A percentile compares a stretch with the other conserved stretches of the same genome.
These are phyloP conservation scores for Cyclotella cryptica DNA, from an alignment of 108 stramenopile genomes.

Conservation along the genomic window DNA sequence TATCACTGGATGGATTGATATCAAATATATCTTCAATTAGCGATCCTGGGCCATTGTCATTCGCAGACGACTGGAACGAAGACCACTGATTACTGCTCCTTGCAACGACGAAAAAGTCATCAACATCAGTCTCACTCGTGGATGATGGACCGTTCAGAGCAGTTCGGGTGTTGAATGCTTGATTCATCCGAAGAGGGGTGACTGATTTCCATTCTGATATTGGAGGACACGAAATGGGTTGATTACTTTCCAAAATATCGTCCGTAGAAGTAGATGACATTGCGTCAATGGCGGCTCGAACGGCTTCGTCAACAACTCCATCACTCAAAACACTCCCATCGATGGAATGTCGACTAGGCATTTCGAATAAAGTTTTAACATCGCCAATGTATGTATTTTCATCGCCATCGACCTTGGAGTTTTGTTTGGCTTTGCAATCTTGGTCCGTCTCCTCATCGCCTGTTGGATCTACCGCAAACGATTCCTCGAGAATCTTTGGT, in stretches of 20 bases:
- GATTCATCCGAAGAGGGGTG: slow-evolving; percentile 6
- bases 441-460: not conserved
- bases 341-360: slow-evolving; percentile 5
- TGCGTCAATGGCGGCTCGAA: slow-evolving; percentile 38
- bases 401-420: not conserved
- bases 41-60: slow-evolving; percentile 3
- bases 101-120: slow-evolving; percentile 38
- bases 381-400: not conserved
- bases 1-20: slow-evolving; percentile 5
- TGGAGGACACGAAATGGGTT: not conserved
- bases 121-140: slow-evolving; percentile 12
- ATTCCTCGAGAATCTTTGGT: not conserved
- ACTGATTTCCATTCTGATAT: not conserved
- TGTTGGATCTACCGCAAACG: not conserved
- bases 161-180: not conserved
- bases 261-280: slow-evolving; percentile 38
- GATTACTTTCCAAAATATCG: not conserved
- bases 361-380: not conserved
- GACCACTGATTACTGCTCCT: slow-evolving; percentile 32
- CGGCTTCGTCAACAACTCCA: slow-evolving; percentile 46
- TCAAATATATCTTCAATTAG: slow-evolving; percentile 21
- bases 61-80: slow-evolving; percentile 23
- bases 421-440: too few species aligned
- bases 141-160: not conserved
- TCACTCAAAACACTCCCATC: slow-evolving; percentile 36